Percentiles rank a stretch among this genome's conserved stretches.
These are phyloP conservation scores for Melastoma candidum DNA, from an alignment of 441 rosid species.

Conservation along the genomic window DNA sequence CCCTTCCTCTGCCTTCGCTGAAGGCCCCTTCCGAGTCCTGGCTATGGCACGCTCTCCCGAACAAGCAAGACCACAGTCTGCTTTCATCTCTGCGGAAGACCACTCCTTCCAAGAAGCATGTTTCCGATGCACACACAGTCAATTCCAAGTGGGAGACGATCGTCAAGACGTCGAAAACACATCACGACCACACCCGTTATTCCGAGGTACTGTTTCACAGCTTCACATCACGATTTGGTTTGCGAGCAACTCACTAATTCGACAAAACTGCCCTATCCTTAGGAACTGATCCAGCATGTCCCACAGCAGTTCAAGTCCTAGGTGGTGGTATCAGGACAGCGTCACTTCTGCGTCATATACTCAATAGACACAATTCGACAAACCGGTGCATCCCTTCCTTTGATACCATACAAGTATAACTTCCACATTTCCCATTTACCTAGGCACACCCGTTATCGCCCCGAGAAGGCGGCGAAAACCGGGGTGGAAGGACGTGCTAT, in stretches of 20 bases:
- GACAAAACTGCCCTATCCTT: background rate
- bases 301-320: constrained; percentile 3
- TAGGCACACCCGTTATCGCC: too few species aligned
- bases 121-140: constrained; percentile 22
- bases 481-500: too few species aligned
- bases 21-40: constrained; percentile 89
- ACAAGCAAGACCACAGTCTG: constrained; percentile 30
- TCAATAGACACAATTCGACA: background rate
- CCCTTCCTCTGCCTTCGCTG: constrained; percentile 54
- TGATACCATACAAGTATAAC: too few species aligned
- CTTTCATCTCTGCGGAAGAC: constrained; percentile 24
- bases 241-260: background rate
- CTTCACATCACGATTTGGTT: background rate
- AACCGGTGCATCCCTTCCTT: too few species aligned
- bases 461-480: too few species aligned
- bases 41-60: constrained; percentile 75
- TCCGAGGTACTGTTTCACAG: constrained; percentile 25
- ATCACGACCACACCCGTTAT: constrained; percentile 49
- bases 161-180: constrained; percentile 52
- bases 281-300: constrained; percentile 3
- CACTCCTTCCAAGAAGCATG: constrained; percentile 28
- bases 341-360: background rate
- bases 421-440: too few species aligned
- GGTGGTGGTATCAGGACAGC: background rate
- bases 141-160: constrained; percentile 84